phyloP scores from a whole-genome alignment of 2,329 filamentous ascomycete species.

The Fusarium continuum region DNA sequence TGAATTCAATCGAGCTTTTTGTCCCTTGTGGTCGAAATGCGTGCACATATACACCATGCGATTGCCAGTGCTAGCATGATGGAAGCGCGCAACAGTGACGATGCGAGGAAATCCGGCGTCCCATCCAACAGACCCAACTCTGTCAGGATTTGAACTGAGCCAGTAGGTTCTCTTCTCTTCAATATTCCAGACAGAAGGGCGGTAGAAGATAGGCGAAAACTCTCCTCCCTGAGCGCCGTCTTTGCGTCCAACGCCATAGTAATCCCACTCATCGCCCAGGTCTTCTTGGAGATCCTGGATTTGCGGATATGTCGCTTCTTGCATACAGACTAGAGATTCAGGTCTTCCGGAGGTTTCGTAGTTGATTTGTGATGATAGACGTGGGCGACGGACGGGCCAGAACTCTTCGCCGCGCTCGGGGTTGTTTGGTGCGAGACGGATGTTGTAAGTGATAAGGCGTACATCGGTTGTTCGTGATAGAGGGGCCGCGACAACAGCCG shows the following conservation, averaged over 20 bases:
- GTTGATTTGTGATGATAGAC: constrained; percentile 62
- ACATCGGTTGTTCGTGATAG: constrained; percentile 45
- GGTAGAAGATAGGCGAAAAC: constrained; percentile 75
- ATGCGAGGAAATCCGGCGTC: constrained; percentile 55
- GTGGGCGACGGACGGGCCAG: constrained; percentile 64
- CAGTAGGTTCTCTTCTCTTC: constrained; percentile 65
- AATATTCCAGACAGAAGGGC: constrained; percentile 60
- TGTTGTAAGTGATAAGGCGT: constrained; percentile 70
- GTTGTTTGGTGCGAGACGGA: constrained; percentile 65
- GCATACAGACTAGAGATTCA: constrained; percentile 68
- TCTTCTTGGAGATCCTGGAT: constrained; percentile 62
- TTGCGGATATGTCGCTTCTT: constrained; percentile 71
- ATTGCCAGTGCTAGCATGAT: constrained; percentile 50
- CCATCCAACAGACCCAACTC: constrained; percentile 68
- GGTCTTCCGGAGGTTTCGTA: constrained; percentile 58
- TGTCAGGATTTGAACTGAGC: constrained; percentile 67
- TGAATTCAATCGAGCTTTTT: constrained; percentile 51
- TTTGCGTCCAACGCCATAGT: constrained; percentile 66
- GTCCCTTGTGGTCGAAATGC: constrained; percentile 61
- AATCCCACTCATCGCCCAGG: constrained; percentile 57
- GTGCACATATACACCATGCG: constrained; percentile 59
- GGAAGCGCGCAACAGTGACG: constrained; percentile 57
- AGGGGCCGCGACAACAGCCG: constrained; percentile 19
- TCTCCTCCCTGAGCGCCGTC: constrained; percentile 70
- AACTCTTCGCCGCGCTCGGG: constrained; percentile 62